These are phyloP conservation scores for Epichloe gansuensis DNA, from an alignment of 2,329 filamentous ascomycete species.

Conservation along the genomic window DNA sequence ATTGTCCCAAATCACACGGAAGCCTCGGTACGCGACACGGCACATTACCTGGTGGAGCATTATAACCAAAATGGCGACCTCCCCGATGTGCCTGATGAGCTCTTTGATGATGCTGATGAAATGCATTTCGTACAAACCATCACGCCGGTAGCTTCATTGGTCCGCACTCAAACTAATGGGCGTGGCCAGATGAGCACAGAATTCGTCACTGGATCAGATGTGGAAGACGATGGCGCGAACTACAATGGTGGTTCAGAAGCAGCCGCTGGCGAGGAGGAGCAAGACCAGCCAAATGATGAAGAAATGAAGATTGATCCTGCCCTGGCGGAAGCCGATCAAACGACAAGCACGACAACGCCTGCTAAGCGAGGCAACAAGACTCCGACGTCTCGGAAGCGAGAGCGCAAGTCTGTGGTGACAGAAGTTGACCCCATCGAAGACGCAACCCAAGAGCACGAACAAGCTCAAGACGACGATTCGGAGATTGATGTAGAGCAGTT, in stretches of 20 bases:
- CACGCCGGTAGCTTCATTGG: not conserved
- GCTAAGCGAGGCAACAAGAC: constrained; percentile 15
- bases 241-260: constrained; percentile 9
- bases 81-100: constrained; percentile 19
- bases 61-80: constrained; percentile 23
- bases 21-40: constrained; percentile 22
- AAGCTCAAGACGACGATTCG: constrained; percentile 11
- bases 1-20: constrained; percentile 19
- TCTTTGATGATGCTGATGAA: constrained; percentile 22
- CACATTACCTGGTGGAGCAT: constrained; percentile 22
- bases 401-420: constrained; percentile 12
- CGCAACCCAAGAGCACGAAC: constrained; percentile 7
- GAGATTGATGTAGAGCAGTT: constrained; percentile 16
- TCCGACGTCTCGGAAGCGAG: constrained; percentile 11
- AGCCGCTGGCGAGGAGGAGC: not conserved
- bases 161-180: not conserved
- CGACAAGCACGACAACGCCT: constrained; percentile 16
- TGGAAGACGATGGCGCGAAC: constrained; percentile 11
- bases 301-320: constrained; percentile 24
- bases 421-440: constrained; percentile 23
- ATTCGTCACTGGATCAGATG: constrained; percentile 19
- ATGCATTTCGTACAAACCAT: constrained; percentile 18
- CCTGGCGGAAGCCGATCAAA: constrained; percentile 9
- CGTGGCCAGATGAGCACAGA: constrained; percentile 14
- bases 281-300: constrained; percentile 9